phyloP scores from a whole-genome alignment of 768 basidiomycete species.

The Amanita rimosa region DNA sequence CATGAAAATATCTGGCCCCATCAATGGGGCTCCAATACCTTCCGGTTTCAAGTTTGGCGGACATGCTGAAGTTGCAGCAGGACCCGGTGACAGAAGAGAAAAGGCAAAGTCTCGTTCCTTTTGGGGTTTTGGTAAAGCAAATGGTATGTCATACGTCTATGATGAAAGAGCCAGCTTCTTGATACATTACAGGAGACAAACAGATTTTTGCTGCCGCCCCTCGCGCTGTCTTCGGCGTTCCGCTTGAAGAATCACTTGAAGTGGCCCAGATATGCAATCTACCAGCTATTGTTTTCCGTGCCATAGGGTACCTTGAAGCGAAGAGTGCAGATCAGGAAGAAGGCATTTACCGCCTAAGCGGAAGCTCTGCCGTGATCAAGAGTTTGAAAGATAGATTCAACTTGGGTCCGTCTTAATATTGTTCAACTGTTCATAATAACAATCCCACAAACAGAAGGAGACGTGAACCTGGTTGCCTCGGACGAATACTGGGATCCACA shows the following conservation, averaged over 20 bases:
- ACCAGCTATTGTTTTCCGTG: conserved; percentile 91
- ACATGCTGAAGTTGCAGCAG: conserved; percentile 35
- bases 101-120: conserved; percentile 91
- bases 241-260: conserved; percentile 78
- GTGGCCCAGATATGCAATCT: conserved; percentile 84
- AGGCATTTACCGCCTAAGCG: conserved; percentile 93
- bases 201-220: conserved; percentile 28
- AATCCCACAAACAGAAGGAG: conserved; percentile 59
- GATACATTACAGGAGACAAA: conserved; percentile 21
- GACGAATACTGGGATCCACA: conserved; percentile 98
- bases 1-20: conserved; percentile 83
- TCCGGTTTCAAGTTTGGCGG: conserved; percentile 84
- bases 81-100: conserved; percentile 62
- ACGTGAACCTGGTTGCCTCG: conserved; percentile 76
- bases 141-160: conserved; percentile 23
- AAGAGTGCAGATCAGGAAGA: conserved; percentile 95
- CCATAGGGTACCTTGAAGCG: conserved; percentile 88
- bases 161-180: background rate
- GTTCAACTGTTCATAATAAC: no score
- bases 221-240: conserved; percentile 81
- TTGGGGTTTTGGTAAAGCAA: conserved; percentile 79
- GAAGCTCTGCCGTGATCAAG: conserved; percentile 93
- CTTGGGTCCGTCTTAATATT: conserved; percentile 33
- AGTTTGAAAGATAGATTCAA: conserved; percentile 90
- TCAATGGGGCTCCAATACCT: conserved; percentile 78